phyloP scores from a whole-genome alignment of 805 yeast species.

The Sugiyamaella lignohabitans region DNA sequence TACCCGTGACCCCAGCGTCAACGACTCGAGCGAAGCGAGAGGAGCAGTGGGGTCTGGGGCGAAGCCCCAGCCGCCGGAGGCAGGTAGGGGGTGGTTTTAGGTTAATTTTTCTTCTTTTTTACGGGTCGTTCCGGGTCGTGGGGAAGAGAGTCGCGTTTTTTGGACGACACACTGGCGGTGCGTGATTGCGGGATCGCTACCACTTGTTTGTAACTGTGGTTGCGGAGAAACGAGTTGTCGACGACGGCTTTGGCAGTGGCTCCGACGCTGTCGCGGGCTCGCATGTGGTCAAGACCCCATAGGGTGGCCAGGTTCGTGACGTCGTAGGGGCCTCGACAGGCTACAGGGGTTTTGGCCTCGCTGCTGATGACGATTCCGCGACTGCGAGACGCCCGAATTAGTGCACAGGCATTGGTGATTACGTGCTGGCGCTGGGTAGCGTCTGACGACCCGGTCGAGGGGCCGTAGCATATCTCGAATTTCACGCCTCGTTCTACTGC shows the following conservation, averaged over 20 bases:
- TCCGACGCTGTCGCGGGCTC: conserved; percentile 54
- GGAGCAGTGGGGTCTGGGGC: not conserved
- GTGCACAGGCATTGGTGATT: conserved; percentile 63
- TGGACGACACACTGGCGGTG: not conserved
- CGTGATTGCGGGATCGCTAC: conserved; percentile 11
- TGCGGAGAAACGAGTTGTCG: conserved; percentile 66
- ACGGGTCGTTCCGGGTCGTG: not conserved
- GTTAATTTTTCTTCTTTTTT: not conserved
- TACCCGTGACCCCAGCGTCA: too few species aligned
- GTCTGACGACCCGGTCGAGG: conserved; percentile 22
- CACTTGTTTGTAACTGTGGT: conserved; percentile 72
- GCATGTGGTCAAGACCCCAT: conserved; percentile 62
- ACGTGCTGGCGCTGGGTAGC: conserved; percentile 50
- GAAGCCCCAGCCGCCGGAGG: not conserved
- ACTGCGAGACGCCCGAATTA: conserved; percentile 73
- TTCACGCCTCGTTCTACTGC: conserved; percentile 78
- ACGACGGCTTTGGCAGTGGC: conserved; percentile 58
- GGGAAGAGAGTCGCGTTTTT: not conserved
- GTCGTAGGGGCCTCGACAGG: conserved; percentile 63
- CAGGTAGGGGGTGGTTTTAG: not conserved
- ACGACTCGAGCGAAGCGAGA: not conserved
- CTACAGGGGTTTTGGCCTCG: conserved; percentile 52
- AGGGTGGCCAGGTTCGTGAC: conserved; percentile 56
- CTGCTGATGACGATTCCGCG: conserved; percentile 75
- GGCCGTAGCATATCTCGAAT: conserved; percentile 65